A percentile compares a stretch with the other conserved stretches of the same genome.
Evolutionary conservation across 805 yeast species (phyloP).

Genomic region (Barnettozyma vustinii): DNA sequence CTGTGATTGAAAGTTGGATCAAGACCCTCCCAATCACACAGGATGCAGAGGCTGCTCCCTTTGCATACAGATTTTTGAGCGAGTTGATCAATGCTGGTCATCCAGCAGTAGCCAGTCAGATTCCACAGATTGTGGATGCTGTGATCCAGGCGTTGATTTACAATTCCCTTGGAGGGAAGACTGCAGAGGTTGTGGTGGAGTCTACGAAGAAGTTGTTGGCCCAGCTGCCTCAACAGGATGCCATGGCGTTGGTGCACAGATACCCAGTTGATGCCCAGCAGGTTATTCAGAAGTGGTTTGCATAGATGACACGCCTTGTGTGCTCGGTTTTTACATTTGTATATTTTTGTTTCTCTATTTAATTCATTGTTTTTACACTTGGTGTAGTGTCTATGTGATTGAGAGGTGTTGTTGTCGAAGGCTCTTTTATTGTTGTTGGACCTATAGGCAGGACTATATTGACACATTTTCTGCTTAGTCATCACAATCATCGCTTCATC

Average conservation of each 20-base stretch:
- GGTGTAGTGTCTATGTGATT: not conserved
- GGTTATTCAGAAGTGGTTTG: conserved; percentile 56
- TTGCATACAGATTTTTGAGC: conserved; percentile 67
- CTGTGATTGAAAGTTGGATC: conserved; percentile 71
- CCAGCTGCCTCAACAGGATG: conserved; percentile 63
- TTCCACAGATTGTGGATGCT: conserved; percentile 58
- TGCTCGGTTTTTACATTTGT: not conserved
- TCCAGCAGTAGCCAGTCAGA: conserved; percentile 46
- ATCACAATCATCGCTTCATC: conserved; percentile 5
- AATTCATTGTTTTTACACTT: not conserved
- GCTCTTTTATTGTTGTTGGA: no score
- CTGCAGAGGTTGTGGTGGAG: conserved; percentile 59
- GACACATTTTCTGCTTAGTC: not conserved
- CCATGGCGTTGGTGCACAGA: conserved; percentile 54
- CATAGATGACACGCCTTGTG: conserved; percentile 15
- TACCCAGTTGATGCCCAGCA: conserved; percentile 58
- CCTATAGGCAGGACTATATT: no score
- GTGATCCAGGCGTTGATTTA: conserved; percentile 72
- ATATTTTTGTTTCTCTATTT: not conserved
- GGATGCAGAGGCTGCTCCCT: conserved; percentile 87
- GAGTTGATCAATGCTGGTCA: conserved; percentile 68
- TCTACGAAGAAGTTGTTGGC: conserved; percentile 61
- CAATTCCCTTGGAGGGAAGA: conserved; percentile 60
- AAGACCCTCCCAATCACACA: conserved; percentile 72
- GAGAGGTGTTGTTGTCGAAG: no score